Evolutionary conservation across 1,284 basidiomycete genomes (phyloP).

Genomic region (Cryptococcus maquisensis): DNA sequence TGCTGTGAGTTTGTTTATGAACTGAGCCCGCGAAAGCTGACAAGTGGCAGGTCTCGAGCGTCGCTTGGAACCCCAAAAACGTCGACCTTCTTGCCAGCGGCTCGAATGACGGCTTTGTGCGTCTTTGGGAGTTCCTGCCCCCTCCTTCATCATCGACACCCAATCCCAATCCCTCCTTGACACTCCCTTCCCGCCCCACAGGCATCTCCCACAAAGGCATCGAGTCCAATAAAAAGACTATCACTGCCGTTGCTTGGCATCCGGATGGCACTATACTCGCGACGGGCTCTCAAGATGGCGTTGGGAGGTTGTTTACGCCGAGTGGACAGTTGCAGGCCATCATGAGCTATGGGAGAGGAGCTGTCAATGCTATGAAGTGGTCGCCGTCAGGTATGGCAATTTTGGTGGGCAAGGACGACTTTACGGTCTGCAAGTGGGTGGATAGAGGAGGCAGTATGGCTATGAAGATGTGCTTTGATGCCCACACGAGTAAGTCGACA

Average conservation of each 20-base stretch:
- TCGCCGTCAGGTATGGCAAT: slow-evolving; percentile 36
- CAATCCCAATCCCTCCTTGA: neutral
- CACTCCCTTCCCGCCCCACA: slow-evolving; percentile 16
- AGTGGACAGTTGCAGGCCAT: slow-evolving; percentile 41
- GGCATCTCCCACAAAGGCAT: slow-evolving; percentile 37
- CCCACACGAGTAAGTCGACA: slow-evolving; percentile 33
- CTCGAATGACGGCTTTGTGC: slow-evolving; percentile 32
- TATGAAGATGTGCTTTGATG: slow-evolving; percentile 27
- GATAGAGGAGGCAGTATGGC: slow-evolving; percentile 18
- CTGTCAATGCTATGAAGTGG: slow-evolving; percentile 40
- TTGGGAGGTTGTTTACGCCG: slow-evolving; percentile 41
- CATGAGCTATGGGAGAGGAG: slow-evolving; percentile 38
- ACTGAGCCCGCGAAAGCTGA: no score
- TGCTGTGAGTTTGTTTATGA: slow-evolving; percentile 19
- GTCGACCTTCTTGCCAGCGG: slow-evolving; percentile 34
- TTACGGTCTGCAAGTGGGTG: slow-evolving; percentile 25
- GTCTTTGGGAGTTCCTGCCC: slow-evolving; percentile 38
- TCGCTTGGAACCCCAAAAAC: slow-evolving; percentile 44
- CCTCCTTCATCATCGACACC: neutral
- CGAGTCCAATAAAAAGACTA: slow-evolving; percentile 35
- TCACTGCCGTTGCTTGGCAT: slow-evolving; percentile 39
- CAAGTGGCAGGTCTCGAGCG: slow-evolving; percentile 26
- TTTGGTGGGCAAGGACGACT: slow-evolving; percentile 35
- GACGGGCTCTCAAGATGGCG: slow-evolving; percentile 35
- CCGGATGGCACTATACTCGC: slow-evolving; percentile 43